A percentile compares a stretch with the other conserved stretches of the same genome.
These are phyloP conservation scores for Hibiscus mutabilis DNA, from an alignment of 345 rosid species.

Conservation along the genomic window DNA sequence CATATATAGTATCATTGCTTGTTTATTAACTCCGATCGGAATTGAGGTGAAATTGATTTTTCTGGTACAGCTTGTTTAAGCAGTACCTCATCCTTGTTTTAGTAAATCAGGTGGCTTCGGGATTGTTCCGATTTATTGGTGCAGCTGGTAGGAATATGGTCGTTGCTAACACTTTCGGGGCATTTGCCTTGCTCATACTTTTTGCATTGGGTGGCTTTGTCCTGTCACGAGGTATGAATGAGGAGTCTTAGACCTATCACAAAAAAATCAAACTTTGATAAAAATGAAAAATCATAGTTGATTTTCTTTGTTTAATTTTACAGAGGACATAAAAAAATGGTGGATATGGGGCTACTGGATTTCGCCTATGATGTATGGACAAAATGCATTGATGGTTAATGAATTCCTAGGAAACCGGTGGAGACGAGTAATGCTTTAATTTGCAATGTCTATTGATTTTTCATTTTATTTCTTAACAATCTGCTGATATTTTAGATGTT, in stretches of 20 bases:
- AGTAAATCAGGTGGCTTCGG: conserved; percentile 58
- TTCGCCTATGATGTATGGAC: conserved; percentile 79
- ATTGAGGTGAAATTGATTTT: background rate
- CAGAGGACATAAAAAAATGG: conserved; percentile 77
- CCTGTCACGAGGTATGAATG: conserved; percentile 40
- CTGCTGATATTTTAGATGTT: background rate
- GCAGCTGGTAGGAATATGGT: conserved; percentile 56
- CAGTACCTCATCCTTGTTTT: conserved; percentile 50
- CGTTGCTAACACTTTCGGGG: conserved; percentile 53
- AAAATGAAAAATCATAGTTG: background rate
- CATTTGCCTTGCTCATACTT: conserved; percentile 43
- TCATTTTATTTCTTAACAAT: background rate
- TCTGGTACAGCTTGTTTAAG: conserved; percentile 48
- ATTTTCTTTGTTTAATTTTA: background rate
- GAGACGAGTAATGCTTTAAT: conserved; percentile 36
- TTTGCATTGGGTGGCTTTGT: conserved; percentile 59
- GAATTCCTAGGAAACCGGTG: conserved; percentile 71
- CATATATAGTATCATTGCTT: background rate
- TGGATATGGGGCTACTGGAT: conserved; percentile 88
- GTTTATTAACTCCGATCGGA: background rate
- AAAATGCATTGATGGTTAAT: conserved; percentile 54
- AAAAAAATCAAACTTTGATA: no score
- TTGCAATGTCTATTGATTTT: background rate
- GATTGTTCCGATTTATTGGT: conserved; percentile 48
- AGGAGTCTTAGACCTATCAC: background rate